Base-by-base conservation (phyloP, 2,329 filamentous ascomycete species). In the Chrysosporium keratinophilum region DNA sequence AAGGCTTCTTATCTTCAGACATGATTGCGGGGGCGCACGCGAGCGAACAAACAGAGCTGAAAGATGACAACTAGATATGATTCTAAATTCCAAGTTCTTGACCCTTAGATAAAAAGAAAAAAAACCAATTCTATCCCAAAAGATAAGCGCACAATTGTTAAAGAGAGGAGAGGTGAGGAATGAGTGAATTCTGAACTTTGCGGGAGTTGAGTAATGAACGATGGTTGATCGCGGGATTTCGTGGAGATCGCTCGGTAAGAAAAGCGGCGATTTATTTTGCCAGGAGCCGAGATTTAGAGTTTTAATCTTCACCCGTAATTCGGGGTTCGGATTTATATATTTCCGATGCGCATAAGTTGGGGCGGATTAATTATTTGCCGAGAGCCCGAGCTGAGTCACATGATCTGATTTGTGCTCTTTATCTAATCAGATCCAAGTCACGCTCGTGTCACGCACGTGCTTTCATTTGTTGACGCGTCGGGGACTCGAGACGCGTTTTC, bases 1-100 rank as follows among this genome's bases (percentile, higher is more conserved):
- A 82, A 56, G 90, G 88, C 75, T 88, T 85, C 61, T 83, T 71
- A 50, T 80, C 73, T 60, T 76, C 67, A 60, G 82, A 77, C 83
- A 85, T 86, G 64, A 65, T 77, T 45, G 50, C 17, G 51, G 37
- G 37, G 40, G 23, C 17, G 42, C 23, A 31, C n/a, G 43, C 20
- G 39, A 40, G 51, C 12, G 31, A 23, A 48, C 9, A 28, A 23
- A 28, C 28, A 31, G 15, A 33, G 11, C 40, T 10, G 2, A 45
- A 43, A 12, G 34, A 37, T 23, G 14, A 31, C 48, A 44, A 44
- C 33, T 28, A 28, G 23, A 28, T 28, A 28, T 4, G 23, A 28
- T 28, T 28, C 3, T 28, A 28, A 52, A 28, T 51, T 48, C 43
- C 39, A 55, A 47, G 41, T 37, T 19, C 33, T 10, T 14, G 14